A percentile compares a stretch with the other conserved stretches of the same genome.
These are phyloP conservation scores for Mycena rebaudengoi DNA, from an alignment of 768 basidiomycete species.

Conservation along the genomic window DNA sequence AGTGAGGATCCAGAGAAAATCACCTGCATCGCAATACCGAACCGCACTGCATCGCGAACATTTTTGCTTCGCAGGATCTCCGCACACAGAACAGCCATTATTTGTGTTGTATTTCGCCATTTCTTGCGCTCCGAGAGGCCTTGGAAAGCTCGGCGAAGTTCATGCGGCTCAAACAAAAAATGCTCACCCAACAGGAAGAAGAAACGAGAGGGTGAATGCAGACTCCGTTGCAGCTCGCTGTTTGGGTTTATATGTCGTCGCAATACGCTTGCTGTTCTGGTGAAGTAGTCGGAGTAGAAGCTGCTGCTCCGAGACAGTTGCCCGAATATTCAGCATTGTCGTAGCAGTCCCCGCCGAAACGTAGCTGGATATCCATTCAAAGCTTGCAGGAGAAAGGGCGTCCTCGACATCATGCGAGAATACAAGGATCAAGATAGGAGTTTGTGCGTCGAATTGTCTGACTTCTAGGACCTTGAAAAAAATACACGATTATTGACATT, in stretches of 20 bases:
- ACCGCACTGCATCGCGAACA: constrained; percentile 23
- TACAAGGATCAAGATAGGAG: constrained; percentile 6
- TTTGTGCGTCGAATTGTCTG: constrained; percentile 12
- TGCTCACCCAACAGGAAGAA: constrained; percentile 27
- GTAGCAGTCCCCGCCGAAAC: not conserved
- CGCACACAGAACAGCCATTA: constrained; percentile 23
- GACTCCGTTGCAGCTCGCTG: constrained; percentile 19
- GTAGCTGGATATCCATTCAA: constrained; percentile 10
- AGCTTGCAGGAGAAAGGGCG: constrained; percentile 3
- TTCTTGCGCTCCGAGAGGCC: constrained; percentile 12
- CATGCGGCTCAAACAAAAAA: not conserved
- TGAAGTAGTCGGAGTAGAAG: constrained; percentile 24
- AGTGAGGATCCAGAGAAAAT: not conserved
- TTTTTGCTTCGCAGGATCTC: constrained; percentile 21
- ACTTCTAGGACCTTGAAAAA: constrained; percentile 8
- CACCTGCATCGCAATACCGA: constrained; percentile 25
- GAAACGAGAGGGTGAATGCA: constrained; percentile 21
- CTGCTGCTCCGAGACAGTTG: constrained; percentile 22
- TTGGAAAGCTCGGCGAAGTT: not conserved
- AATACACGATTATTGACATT: too few relatives aligned
- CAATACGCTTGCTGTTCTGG: constrained; percentile 20
- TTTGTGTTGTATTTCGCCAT: constrained; percentile 22
- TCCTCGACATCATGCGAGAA: constrained; percentile 5
- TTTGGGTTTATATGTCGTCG: constrained; percentile 15
- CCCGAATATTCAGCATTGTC: constrained; percentile 10